Base-by-base conservation (phyloP, 768 basidiomycete species). In the Mycena metata region DNA sequence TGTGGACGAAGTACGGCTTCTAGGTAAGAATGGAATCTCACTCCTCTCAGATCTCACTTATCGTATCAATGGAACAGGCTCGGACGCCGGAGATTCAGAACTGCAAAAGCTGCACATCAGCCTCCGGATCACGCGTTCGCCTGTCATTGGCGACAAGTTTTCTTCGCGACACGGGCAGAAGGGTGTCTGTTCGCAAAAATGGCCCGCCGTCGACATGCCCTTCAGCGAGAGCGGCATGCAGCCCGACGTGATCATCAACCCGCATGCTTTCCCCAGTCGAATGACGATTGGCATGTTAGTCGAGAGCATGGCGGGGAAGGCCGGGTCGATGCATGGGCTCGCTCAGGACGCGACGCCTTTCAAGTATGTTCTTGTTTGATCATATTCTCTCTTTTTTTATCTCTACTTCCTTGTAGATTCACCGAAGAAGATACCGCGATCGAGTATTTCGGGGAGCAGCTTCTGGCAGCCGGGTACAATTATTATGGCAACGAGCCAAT, bases 281-380 rank as follows among this genome's bases (percentile, higher is more conserved):
- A 99, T 99, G 98, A 99, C 98, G 1, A 99, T 99, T 74, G 98
- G 98, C 66, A 99, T 99, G 98, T 91, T 99, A 78, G 96, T 99
- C 65, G 98, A 99, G 85, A 97, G 95, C 80, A 91, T 99, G 90
- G 98, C 98, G 0, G 98, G 98, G n/a, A 99, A 99, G 80, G 93
- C 98, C 2, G 98, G 98, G 65, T 93, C 97, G 10, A 94, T 99
- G 94, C 98, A 99, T 73, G 98, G 98, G 47, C 85, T 99, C 24
- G 96, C 98, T 16, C 98, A 99, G 78, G 98, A 99, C 81, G 98
- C 95, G 16, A 98, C 98, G 21, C 98, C 98, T 19, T 99, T 99
- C 88, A 93, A 93, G 95, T 97, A 75, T 74, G 92, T 30, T 30
- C 30, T 30, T 30, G 15, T 39, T 39, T 39, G 3, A 80, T 16